Percentiles rank a stretch among this genome's conserved stretches.
Evolutionary conservation across 1,139 yeast genomes (phyloP).

Genomic region (Arxiozyma slooffiae): DNA sequence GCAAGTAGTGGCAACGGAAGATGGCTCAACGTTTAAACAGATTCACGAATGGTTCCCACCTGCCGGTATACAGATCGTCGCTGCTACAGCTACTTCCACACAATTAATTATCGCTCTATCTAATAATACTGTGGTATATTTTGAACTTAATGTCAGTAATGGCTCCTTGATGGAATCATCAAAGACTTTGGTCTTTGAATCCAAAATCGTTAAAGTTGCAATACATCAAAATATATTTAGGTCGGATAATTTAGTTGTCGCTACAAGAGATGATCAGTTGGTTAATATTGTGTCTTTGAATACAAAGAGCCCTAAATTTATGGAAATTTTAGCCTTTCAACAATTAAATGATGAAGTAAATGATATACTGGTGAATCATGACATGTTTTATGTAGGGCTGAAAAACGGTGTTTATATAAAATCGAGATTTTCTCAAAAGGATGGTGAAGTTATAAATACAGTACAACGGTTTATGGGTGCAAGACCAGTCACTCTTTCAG

Average conservation of each 20-base stretch:
- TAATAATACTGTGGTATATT: conserved; percentile 67
- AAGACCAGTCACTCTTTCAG: conserved; percentile 42
- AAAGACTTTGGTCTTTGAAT: conserved; percentile 2
- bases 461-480: conserved; percentile 70
- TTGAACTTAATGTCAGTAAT: conserved; percentile 50
- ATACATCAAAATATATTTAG: conserved; percentile 25
- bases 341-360: conserved; percentile 55
- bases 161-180: conserved; percentile 26
- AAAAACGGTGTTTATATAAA: conserved; percentile 70
- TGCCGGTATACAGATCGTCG: conserved; percentile 54
- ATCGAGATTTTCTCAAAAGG: conserved; percentile 40
- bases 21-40: conserved; percentile 4
- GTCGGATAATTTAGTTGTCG: conserved; percentile 56
- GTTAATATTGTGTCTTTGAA: conserved; percentile 56
- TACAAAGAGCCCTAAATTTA: conserved; percentile 42
- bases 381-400: conserved; percentile 63
- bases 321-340: conserved; percentile 58
- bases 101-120: conserved; percentile 68
- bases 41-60: conserved; percentile 76
- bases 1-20: conserved; percentile 36
- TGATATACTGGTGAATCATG: conserved; percentile 32
- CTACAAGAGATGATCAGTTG: conserved; percentile 55
- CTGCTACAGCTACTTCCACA: conserved; percentile 51
- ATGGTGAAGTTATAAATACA: conserved; percentile 61
- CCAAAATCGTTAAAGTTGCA: conserved; percentile 32